These are phyloP conservation scores for Colletotrichum euphorbiae DNA, from an alignment of 2,329 filamentous ascomycete species.

Conservation along the genomic window DNA sequence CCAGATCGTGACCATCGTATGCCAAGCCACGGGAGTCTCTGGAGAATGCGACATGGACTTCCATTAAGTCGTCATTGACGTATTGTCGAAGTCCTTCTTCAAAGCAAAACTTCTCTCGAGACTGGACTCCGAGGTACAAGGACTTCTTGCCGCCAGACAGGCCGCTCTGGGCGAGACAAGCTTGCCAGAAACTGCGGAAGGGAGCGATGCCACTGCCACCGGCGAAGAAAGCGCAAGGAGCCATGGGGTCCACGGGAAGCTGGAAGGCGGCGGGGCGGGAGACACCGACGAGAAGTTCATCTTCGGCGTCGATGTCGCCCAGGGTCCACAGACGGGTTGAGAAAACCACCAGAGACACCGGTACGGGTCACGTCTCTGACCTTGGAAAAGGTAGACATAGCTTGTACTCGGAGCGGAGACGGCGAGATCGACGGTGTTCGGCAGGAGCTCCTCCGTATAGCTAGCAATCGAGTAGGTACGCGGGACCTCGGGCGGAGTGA, in stretches of 20 bases:
- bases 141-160: conserved; percentile 57
- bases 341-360: conserved; percentile 64
- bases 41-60: conserved; percentile 65
- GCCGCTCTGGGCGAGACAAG: conserved; percentile 49
- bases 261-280: conserved; percentile 65
- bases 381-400: conserved; percentile 56
- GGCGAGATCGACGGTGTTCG: conserved; percentile 62
- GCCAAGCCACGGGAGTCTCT: conserved; percentile 60
- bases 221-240: conserved; percentile 65
- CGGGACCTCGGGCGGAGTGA: conserved; percentile 62
- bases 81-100: conserved; percentile 60
- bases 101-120: conserved; percentile 63
- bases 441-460: conserved; percentile 61
- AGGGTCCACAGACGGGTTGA: conserved; percentile 61
- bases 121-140: conserved; percentile 64
- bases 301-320: too few relatives aligned
- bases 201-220: conserved; percentile 66
- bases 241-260: conserved; percentile 61
- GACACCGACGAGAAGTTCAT: conserved; percentile 63
- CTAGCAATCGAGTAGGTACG: conserved; percentile 66
- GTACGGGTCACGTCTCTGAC: conserved; percentile 49
- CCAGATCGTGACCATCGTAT: conserved; percentile 58
- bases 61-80: conserved; percentile 60
- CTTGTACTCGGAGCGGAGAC: conserved; percentile 65
- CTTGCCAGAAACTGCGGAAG: conserved; percentile 66